Base-by-base conservation (phyloP, 345 rosid species). In the Chamaenerion angustifolium region DNA sequence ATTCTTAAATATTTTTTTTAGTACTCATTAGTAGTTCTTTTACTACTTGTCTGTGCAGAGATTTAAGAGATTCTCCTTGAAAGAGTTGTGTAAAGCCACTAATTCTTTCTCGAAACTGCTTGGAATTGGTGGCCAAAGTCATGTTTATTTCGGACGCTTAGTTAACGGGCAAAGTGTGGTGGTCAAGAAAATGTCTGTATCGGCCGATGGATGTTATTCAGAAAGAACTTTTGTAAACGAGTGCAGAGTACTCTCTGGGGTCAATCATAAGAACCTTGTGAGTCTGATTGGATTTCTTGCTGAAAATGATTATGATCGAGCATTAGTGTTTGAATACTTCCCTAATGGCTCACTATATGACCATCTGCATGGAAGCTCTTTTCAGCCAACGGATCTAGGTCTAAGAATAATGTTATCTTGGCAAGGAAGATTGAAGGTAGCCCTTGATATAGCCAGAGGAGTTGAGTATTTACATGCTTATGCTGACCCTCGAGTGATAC, bases 261-360 rank as follows among this genome's bases (percentile, higher is more conserved):
- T 44, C n/a, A 45, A 59, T 17, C 63, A 59, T 12, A 18, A 51
- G 56, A 51, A 59, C 44, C 18, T 51, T n/a, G 56, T 59, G 8
- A 19, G 5, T n/a, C 16, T 59, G 12, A 19, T 59, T 19, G 63
- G 63, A 12, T 59, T 16, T 19, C 18, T 31, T 10, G 56, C 37
- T 35, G 52, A 40, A 17, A 5, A 0, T 0, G 11, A 40, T n/a
- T 31, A 31, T 31, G 56, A 51, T 49, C 10, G 18, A 2, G 51
- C 45, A 19, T 14, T 59, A 10, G 63, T 51, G 8, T 52, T 0
- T 10, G 63, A 52, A 17, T 52, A 35, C 52, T 35, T 45, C 51
- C 12, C n/a, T 12, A 40, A 59, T 41, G 0, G 40, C 52, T 59
- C 42, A 2, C 63, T 45, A 2, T 3, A 1, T 17, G 8, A n/a